Conservation (phyloP, 2,329 filamentous ascomycete species). For the Dactylellina leptospora region DNA sequence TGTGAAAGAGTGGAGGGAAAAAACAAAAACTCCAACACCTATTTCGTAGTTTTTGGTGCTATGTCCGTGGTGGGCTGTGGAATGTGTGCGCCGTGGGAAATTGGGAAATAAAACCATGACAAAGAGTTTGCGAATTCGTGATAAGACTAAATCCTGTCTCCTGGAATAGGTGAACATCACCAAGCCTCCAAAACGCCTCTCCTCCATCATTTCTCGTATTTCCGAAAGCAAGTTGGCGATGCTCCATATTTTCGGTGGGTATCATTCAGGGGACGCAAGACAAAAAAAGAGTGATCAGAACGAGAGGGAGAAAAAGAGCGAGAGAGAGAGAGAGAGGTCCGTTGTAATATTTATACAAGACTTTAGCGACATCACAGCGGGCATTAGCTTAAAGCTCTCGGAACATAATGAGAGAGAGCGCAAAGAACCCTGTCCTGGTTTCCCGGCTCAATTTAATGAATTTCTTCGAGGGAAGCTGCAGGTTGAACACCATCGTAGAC, state of each 20-base stretch:
- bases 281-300: background rate
- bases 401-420: constrained; percentile 17
- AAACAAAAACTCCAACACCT: constrained; percentile 49
- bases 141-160: constrained; percentile 13
- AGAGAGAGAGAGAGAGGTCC: constrained; percentile 23
- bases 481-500: constrained; percentile 45
- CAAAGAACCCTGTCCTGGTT: constrained; percentile 43
- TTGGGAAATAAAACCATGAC: constrained; percentile 20
- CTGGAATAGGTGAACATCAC: background rate
- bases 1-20: constrained; percentile 21
- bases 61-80: constrained; percentile 40
- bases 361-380: constrained; percentile 17
- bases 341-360: constrained; percentile 44
- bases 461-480: constrained; percentile 39
- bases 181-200: constrained; percentile 21
- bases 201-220: constrained; percentile 9
- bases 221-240: background rate
- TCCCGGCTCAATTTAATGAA: constrained; percentile 52
- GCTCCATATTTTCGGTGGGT: background rate
- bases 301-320: background rate
- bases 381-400: constrained; percentile 34
- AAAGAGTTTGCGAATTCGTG: constrained; percentile 8
- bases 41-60: constrained; percentile 18
- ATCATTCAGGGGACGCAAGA: background rate
- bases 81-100: constrained; percentile 29